Conservation (phyloP, 352 stramenopile species). For the Achlya hypogyna region DNA sequence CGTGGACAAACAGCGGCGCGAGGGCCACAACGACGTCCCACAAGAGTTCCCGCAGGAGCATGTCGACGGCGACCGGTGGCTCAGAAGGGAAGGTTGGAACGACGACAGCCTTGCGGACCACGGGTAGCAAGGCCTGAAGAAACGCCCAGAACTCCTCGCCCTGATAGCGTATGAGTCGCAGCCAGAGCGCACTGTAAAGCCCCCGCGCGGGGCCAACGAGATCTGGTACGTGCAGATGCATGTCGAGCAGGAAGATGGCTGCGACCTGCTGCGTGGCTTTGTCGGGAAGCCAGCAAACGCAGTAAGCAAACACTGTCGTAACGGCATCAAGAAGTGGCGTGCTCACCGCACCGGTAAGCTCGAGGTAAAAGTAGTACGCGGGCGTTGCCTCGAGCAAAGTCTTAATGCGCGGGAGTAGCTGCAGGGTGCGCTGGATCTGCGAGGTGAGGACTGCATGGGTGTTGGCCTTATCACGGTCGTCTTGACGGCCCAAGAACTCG, state of each 20-base stretch:
- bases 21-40: conserved; percentile 9
- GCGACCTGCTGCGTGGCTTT: not conserved
- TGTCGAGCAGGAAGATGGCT: not conserved
- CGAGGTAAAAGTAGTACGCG: conserved; percentile 17
- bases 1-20: not conserved
- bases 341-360: not conserved
- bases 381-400: not conserved
- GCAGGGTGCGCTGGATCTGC: not conserved
- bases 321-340: not conserved
- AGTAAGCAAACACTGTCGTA: not conserved
- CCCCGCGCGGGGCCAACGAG: not conserved
- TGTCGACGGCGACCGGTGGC: not conserved
- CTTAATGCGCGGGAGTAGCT: not conserved
- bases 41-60: conserved; percentile 8
- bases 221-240: not conserved
- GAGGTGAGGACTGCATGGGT: not conserved
- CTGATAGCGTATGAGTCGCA: not conserved
- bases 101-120: not conserved
- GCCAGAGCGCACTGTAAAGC: not conserved
- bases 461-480: not conserved
- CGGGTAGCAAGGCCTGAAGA: not conserved
- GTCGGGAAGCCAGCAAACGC: not conserved
- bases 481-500: not conserved
- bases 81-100: not conserved
- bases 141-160: not conserved